A percentile compares a stretch with the other conserved stretches of the same genome.
Conservation (phyloP, 2,329 filamentous ascomycete species). For the Neurospora crassa region DNA sequence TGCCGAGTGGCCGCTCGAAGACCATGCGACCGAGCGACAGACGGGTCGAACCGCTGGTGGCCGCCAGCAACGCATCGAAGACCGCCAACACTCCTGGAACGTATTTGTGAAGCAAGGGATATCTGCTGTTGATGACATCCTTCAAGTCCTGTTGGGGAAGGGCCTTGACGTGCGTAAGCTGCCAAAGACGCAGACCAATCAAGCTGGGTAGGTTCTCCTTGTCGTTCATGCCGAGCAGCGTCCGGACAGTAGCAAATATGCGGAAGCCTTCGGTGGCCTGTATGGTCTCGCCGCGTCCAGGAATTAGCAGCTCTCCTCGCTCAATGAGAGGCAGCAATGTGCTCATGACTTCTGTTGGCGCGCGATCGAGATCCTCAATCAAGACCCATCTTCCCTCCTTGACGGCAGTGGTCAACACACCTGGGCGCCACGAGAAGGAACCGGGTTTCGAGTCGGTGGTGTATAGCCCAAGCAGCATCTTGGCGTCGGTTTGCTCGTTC, state of each 20-base stretch:
- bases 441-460: constrained; percentile 80
- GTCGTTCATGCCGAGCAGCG: constrained; percentile 57
- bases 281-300: constrained; percentile 78
- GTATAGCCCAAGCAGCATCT: constrained; percentile 90
- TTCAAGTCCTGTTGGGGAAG: constrained; percentile 62
- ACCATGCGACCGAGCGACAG: constrained; percentile 25
- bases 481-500: constrained; percentile 97
- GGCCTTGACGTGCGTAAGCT: constrained; percentile 58
- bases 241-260: constrained; percentile 85
- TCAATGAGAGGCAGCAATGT: constrained; percentile 89
- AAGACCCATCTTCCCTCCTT: constrained; percentile 92
- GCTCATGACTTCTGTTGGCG: constrained; percentile 89
- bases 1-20: constrained; percentile 39
- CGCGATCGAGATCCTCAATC: constrained; percentile 92
- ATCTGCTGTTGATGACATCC: constrained; percentile 61
- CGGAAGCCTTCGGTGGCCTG: constrained; percentile 77
- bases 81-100: constrained; percentile 49
- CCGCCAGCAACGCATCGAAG: constrained; percentile 41
- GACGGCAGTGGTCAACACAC: constrained; percentile 88
- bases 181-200: constrained; percentile 82
- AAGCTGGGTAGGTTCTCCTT: constrained; percentile 60
- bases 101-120: constrained; percentile 59
- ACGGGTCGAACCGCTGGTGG: constrained; percentile 26
- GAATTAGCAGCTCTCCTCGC: constrained; percentile 79
- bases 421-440: constrained; percentile 84